A percentile compares a stretch with the other conserved stretches of the same genome.
Conservation (phyloP, 176 grass and related monocot genomes). For the Poa pratensis region DNA sequence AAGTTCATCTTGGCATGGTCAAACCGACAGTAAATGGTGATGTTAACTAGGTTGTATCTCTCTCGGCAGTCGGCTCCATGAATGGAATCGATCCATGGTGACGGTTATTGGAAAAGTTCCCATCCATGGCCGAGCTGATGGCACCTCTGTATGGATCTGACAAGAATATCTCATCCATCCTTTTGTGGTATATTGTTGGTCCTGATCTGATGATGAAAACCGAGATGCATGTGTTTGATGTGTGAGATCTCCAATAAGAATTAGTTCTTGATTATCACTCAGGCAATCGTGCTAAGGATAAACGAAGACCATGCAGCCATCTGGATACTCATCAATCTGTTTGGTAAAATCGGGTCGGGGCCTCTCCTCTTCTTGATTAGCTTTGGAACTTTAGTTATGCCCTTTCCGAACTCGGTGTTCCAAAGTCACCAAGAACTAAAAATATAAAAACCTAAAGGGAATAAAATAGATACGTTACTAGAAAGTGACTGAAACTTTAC, state of each 20-base stretch:
- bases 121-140: not conserved
- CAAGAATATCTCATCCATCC: not conserved
- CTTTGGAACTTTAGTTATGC: too few species aligned
- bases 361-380: too few species aligned
- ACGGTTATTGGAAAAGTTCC: not conserved
- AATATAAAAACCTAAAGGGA: too few species aligned
- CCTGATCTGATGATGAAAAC: not conserved
- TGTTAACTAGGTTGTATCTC: not conserved
- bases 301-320: too few species aligned
- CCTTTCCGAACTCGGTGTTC: too few species aligned
- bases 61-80: not conserved
- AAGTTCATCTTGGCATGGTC: not conserved
- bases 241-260: not conserved
- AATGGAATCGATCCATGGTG: not conserved
- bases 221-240: not conserved
- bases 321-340: too few species aligned
- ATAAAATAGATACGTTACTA: too few species aligned
- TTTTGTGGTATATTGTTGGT: not conserved
- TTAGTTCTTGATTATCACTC: not conserved
- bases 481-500: too few species aligned
- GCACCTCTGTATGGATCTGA: not conserved
- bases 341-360: too few species aligned
- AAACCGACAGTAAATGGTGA: not conserved
- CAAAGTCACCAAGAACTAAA: too few species aligned
- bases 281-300: too few species aligned